Base-by-base conservation (phyloP, 129 eudicot genomes). In the Daucus carota region DNA sequence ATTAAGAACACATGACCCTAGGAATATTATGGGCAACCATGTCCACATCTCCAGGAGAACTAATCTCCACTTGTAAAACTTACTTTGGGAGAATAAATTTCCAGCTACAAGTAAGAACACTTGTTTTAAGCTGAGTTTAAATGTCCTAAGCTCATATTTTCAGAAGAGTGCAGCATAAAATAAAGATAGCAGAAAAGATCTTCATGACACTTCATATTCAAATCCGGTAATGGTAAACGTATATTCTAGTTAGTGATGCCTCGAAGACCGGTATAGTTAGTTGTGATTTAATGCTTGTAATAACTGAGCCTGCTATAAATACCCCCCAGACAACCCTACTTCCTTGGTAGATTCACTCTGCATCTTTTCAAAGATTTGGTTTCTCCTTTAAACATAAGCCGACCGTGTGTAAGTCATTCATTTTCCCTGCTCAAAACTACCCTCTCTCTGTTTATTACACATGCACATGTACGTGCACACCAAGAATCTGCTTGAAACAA, bases 261-360 rank as follows among this genome's bases (percentile, higher is more conserved):
- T 63, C 70, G 70, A 29, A 63, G 22, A 63, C 36, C 33, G 70
- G 38, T 63, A 63, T 15, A 29, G 38, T 28, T 63, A 29, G 70
- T 63, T 63, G 70, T 6, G 18, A 63, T 26, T 63, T 29, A 63
- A 63, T 63, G 33, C 38, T 63, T 26, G 70, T 67, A 67, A 32
- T 33, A 33, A 29, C 42, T 29, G 72, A 31, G 22, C 65, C 10
- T 34, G 72, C 72, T 68, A 68, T 68, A 68, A 68, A 34, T 68
- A 68, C 29, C 72, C 29, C 72, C 45, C 8, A 34, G 72, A 3
- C 60, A 50, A 1, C 1, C 2, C 2, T 5, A 36, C n/a, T 3
- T 9, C 17, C 42, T 68, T 16, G 11, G 0, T 3, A 34, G 44
- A 68, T 34, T 68, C 45, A 68, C 72, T 34, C 13, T 34, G 4